phyloP scores from a whole-genome alignment of 1,139 yeast genomes.

The Scheffersomyces quercinus region DNA sequence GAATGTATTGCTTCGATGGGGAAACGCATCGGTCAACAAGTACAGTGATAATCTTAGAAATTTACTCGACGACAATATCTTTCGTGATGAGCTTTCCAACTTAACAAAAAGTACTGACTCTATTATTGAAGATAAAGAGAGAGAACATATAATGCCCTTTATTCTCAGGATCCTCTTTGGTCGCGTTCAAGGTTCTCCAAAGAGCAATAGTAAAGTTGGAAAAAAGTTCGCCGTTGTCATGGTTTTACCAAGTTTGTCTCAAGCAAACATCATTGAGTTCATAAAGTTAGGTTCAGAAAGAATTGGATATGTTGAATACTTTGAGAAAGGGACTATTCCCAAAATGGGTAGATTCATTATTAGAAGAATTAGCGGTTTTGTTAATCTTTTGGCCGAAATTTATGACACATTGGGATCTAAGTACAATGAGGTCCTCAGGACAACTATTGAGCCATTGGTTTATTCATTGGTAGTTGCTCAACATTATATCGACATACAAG shows the following conservation, averaged over 20 bases:
- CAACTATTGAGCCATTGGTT: conserved; percentile 61
- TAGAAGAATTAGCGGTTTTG: conserved; percentile 68
- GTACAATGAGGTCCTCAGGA: conserved; percentile 48
- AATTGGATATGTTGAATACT: conserved; percentile 43
- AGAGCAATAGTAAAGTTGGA: conserved; percentile 69
- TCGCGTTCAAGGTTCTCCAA: conserved; percentile 63
- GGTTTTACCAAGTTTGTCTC: conserved; percentile 63
- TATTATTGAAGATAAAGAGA: conserved; percentile 62
- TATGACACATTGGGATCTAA: conserved; percentile 63
- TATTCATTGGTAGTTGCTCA: conserved; percentile 62
- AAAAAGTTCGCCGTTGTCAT: conserved; percentile 77
- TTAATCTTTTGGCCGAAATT: conserved; percentile 66
- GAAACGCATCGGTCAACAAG: conserved; percentile 56
- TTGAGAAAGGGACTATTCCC: conserved; percentile 18
- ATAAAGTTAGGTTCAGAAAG: conserved; percentile 62
- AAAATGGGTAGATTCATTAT: conserved; percentile 27
- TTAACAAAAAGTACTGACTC: conserved; percentile 54
- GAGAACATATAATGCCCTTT: conserved; percentile 62
- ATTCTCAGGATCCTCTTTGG: conserved; percentile 83
- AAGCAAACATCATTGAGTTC: conserved; percentile 57
- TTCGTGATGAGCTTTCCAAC: conserved; percentile 79
- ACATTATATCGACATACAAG: conserved; percentile 28
- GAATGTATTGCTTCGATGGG: conserved; percentile 68
- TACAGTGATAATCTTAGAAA: conserved; percentile 75
- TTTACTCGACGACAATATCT: conserved; percentile 77